Evolutionary conservation across 2,329 filamentous ascomycete species (phyloP), one percentile per base, ranked within the genome.

Genomic region (Phyllosticta citriasiana): DNA sequence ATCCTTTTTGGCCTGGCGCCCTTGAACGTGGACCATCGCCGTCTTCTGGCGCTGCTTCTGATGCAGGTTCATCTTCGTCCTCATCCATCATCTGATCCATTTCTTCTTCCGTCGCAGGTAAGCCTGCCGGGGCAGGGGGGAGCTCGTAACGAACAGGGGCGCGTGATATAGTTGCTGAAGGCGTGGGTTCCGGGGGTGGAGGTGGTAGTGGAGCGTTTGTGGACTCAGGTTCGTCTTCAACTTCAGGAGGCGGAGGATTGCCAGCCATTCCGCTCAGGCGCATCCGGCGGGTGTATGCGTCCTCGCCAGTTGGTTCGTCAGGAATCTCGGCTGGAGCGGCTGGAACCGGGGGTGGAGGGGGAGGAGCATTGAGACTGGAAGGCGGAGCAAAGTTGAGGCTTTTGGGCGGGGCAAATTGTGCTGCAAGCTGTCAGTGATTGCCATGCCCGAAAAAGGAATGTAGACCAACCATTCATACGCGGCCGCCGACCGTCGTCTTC

Each of bases 1-100:
- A 96, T 57, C 87, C 89, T 65, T 86, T 83, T 73, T 96, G 89
- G 16, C 91, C 90, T 0, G 91, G 91, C 2, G 86, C 84, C 61
- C 78, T 83, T 52, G 86, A 87, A 47, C 84, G 83, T 33, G 79
- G 74, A 22, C 73, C 68, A 50, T 78, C 72, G 12, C 71, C 60
- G 9, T 58, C 55, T 12, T 51, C 14, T 10, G 8, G 9, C 14
- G 51, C 19, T n/a, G 10, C 16, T n/a, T 30, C 54, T 24, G 22
- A 10, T 25, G 52, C 2, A 9, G 19, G 14, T 12, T 24, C 54
- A 16, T 47, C 40, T 12, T 57, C 72, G 40, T 76, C 69, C 57
- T 70, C 64, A 14, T 66, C 66, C 51, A 66, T 64, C 66, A 73
- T 52, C 63, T 76, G 74, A 66, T 82, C 78, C 53, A 82, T 71